A percentile compares a stretch with the other conserved stretches of the same genome.
phyloP scores from a whole-genome alignment of 768 basidiomycete species.

The Tulasnella calospora region DNA sequence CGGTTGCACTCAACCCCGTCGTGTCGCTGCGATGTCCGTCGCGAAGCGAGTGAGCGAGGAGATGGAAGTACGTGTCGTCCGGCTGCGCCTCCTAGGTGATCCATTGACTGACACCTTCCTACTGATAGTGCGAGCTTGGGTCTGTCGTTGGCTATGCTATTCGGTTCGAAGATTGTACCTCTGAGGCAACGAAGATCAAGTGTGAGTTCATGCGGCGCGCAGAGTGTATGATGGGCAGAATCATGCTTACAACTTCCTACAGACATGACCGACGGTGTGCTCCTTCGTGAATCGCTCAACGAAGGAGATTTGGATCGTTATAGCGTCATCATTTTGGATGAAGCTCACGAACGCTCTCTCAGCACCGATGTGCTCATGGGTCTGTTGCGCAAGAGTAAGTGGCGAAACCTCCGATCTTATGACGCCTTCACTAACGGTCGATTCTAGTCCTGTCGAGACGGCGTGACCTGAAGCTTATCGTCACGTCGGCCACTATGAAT shows the following conservation, averaged over 20 bases:
- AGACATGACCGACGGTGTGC: slow-evolving; percentile 99
- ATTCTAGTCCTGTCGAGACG: slow-evolving; percentile 73
- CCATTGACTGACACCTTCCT: slow-evolving; percentile 13
- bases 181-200: slow-evolving; percentile 91
- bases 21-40: slow-evolving; percentile 99
- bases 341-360: slow-evolving; percentile 95
- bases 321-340: slow-evolving; percentile 96
- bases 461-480: slow-evolving; percentile 90
- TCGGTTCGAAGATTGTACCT: slow-evolving; percentile 97
- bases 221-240: slow-evolving; percentile 12
- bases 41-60: slow-evolving; percentile 99
- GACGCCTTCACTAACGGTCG: not conserved
- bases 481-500: slow-evolving; percentile 99
- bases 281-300: slow-evolving; percentile 95
- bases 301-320: slow-evolving; percentile 98
- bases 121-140: slow-evolving; percentile 74
- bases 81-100: slow-evolving; percentile 7
- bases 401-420: not conserved
- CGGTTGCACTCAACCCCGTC: slow-evolving; percentile 96
- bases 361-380: slow-evolving; percentile 99
- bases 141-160: slow-evolving; percentile 93
- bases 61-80: slow-evolving; percentile 68
- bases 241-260: slow-evolving; percentile 8
- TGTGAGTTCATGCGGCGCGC: slow-evolving; percentile 50
- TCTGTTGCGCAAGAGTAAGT: slow-evolving; percentile 80